Base-by-base conservation (phyloP, 2,329 filamentous ascomycete species). In the Sphaerostilbella broomeana region DNA sequence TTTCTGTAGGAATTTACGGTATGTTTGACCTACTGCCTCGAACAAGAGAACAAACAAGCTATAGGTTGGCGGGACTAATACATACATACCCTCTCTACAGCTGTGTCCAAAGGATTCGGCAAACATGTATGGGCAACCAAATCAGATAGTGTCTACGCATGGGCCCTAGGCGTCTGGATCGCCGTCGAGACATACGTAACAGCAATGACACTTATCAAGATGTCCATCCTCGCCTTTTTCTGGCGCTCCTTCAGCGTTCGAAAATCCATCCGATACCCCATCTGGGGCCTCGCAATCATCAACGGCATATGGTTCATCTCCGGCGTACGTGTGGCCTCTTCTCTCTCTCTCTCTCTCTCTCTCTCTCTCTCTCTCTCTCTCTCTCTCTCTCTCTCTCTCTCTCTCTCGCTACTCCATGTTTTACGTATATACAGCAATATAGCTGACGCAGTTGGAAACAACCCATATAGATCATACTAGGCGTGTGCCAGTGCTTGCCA, bases 191-290 rank as follows among this genome's bases (percentile, higher is more conserved):
- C 35, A 7, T 54, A 55, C 8, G 39, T 46, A 6, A 7, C 51
- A 9, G 48, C 42, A 8, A 16, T 55, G 13, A 18, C 38, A 2
- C 42, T 38, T 3, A 48, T 52, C 26, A 54, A 54, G n/a, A 43
- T 40, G 38, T 52, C 53, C 13, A 53, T 49, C 13, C 43, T 55
- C 9, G 39, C 46, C 8, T 51, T 54, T 15, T 55, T 54, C 35
- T 55, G 52, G 51, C 45, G 53, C 5, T 44, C 46, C 4, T 53
- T 55, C 38, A 43, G 40, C 8, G 24, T 52, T 9, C 47, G 43
- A 15, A 21, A 21, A 4, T 51, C 47, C 6, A 48, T 53, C n/a
- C 44, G 41, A 16, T 17, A 42, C 13, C 40, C 44, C 2, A 55
- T 55, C 3, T 51, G 38, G 28, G 16, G 40, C 3, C 29, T 55